Evolutionary conservation across 1,284 basidiomycete genomes (phyloP).

Genomic region (Pseudozyma sp.): DNA sequence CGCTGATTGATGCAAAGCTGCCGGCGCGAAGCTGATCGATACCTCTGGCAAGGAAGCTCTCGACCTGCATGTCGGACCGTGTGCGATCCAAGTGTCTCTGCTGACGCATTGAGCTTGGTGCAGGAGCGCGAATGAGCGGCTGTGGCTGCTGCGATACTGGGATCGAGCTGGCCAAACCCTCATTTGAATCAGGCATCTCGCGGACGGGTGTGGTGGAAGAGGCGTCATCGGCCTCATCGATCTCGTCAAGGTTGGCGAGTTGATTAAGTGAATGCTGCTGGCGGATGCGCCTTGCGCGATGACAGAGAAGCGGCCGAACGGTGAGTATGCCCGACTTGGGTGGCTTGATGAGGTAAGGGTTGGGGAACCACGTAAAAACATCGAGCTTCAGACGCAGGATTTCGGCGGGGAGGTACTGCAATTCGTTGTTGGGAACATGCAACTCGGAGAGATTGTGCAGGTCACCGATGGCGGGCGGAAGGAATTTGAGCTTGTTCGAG

Average conservation of each 20-base stretch:
- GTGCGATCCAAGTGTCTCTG: conserved; percentile 36
- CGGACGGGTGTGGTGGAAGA: conserved; percentile 32
- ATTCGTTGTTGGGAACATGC: conserved; percentile 59
- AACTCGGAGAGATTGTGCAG: conserved; percentile 61
- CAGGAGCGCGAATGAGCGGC: conserved; percentile 35
- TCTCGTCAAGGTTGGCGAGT: conserved; percentile 22
- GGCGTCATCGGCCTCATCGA: conserved; percentile 23
- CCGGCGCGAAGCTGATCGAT: conserved; percentile 33
- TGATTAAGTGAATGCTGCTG: conserved; percentile 20
- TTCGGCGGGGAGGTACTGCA: conserved; percentile 62
- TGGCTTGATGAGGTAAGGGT: conserved; percentile 56
- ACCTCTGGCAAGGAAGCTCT: conserved; percentile 44
- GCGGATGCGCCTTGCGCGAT: conserved; percentile 17
- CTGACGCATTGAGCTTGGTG: conserved; percentile 12
- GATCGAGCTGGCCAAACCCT: not conserved
- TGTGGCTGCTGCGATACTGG: conserved; percentile 30
- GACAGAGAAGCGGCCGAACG: conserved; percentile 35
- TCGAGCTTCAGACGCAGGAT: conserved; percentile 61
- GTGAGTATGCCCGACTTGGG: conserved; percentile 37
- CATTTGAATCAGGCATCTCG: conserved; percentile 2
- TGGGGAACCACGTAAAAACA: conserved; percentile 62
- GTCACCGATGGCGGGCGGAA: conserved; percentile 63
- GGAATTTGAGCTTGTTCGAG: conserved; percentile 58
- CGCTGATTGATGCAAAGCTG: conserved; percentile 29
- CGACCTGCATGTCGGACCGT: conserved; percentile 45